A percentile compares a stretch with the other conserved stretches of the same genome.
These are phyloP conservation scores for Centaurea solstitialis DNA, from an alignment of 129 eudicot genomes.

Conservation along the genomic window DNA sequence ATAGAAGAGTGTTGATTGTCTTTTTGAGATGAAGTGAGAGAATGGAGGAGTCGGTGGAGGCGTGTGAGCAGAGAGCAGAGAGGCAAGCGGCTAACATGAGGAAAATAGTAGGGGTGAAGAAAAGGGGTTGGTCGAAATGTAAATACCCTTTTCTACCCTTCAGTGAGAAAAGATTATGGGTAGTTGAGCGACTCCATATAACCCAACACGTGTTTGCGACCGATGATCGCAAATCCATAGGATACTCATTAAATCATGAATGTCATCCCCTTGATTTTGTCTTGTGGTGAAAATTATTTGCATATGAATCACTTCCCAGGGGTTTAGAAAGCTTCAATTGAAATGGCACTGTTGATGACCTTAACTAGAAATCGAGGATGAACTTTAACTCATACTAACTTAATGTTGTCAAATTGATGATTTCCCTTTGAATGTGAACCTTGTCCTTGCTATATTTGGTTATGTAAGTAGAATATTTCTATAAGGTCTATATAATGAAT, in stretches of 20 bases:
- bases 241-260: background rate
- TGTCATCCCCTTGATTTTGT: background rate
- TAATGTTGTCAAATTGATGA: background rate
- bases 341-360: background rate
- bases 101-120: background rate
- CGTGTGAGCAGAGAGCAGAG: background rate
- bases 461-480: background rate
- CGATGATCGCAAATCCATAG: background rate
- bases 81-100: background rate
- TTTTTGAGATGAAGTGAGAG: background rate
- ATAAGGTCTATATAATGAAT: background rate
- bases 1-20: background rate
- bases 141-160: background rate
- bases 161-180: background rate
- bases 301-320: background rate
- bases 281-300: background rate
- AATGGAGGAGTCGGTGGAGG: background rate
- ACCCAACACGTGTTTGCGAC: background rate
- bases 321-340: background rate
- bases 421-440: background rate
- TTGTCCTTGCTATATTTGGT: background rate
- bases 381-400: background rate
- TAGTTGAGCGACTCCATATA: background rate
- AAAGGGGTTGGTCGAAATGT: background rate
- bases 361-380: background rate